Evolutionary conservation across 257 asterid species (phyloP).

Genomic region (Gentiana macrophylla): DNA sequence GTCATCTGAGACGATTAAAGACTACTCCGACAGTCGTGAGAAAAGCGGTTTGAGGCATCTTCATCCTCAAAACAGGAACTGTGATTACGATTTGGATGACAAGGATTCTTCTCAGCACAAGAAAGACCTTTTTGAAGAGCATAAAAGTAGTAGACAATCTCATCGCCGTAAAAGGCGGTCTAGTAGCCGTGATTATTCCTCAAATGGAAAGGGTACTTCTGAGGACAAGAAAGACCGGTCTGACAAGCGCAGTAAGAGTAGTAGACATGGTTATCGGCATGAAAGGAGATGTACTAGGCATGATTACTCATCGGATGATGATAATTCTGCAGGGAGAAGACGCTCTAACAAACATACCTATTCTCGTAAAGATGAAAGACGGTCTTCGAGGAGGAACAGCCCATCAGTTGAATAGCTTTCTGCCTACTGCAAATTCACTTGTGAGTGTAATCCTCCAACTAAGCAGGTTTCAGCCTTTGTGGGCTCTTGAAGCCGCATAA

Average conservation of each 20-base stretch:
- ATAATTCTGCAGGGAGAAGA: conserved; percentile 25
- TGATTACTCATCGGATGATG: conserved; percentile 29
- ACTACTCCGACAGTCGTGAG: conserved; percentile 16
- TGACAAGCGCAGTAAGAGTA: conserved; percentile 19
- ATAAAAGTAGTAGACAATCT: conserved; percentile 24
- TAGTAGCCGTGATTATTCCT: conserved; percentile 24
- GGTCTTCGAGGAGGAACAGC: conserved; percentile 24
- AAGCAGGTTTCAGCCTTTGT: background rate
- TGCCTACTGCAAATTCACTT: background rate
- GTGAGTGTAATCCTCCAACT: background rate
- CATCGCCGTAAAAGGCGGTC: conserved; percentile 24
- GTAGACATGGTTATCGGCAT: conserved; percentile 26
- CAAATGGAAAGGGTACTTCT: conserved; percentile 18
- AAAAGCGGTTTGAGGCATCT: conserved; percentile 23
- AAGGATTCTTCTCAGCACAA: conserved; percentile 20
- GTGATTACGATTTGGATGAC: conserved; percentile 26
- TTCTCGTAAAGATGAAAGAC: conserved; percentile 22
- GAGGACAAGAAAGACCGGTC: conserved; percentile 19
- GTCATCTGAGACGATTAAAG: conserved; percentile 26
- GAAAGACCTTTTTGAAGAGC: conserved; percentile 22
- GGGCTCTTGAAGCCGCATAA: background rate
- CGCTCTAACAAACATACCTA: conserved; percentile 14
- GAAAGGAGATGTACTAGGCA: conserved; percentile 21
- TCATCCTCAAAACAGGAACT: conserved; percentile 22
- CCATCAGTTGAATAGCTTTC: conserved; percentile 9